A percentile compares a stretch with the other conserved stretches of the same genome.
phyloP scores from a whole-genome alignment of 139 green algal species.

The Pedinophyceae sp. region DNA sequence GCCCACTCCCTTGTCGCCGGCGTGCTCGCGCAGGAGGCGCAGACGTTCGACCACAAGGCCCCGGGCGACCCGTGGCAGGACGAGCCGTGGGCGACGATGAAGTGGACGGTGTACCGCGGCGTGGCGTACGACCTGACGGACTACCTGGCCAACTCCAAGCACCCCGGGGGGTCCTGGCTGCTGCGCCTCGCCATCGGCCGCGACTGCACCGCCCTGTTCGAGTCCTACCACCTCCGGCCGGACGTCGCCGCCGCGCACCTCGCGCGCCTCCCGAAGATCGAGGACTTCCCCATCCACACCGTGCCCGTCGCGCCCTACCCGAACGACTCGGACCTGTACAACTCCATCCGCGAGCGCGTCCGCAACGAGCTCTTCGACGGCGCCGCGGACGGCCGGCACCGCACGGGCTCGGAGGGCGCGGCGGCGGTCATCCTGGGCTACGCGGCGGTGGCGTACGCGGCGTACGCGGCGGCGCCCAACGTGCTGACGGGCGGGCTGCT shows the following conservation, averaged over 20 bases:
- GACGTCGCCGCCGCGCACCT: slow-evolving; percentile 40
- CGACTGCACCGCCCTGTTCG: slow-evolving; percentile 68
- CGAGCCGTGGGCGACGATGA: slow-evolving; percentile 13
- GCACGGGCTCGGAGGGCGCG: slow-evolving; percentile 44
- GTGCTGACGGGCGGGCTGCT: slow-evolving; percentile 38
- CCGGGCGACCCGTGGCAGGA: slow-evolving; percentile 13
- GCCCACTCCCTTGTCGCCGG: too few species aligned
- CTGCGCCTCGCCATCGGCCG: slow-evolving; percentile 55
- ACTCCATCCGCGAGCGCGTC: slow-evolving; percentile 48
- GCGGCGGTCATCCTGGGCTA: slow-evolving; percentile 38
- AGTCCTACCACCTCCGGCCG: slow-evolving; percentile 62
- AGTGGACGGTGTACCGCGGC: slow-evolving; percentile 54
- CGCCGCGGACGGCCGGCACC: slow-evolving; percentile 45
- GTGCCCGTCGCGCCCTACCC: slow-evolving; percentile 55
- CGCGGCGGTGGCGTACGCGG: slow-evolving; percentile 25
- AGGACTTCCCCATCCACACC: slow-evolving; percentile 55
- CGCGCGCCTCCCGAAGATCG: slow-evolving; percentile 40
- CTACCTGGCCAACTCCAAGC: slow-evolving; percentile 22
- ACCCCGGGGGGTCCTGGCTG: slow-evolving; percentile 51
- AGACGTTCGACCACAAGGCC: too few species aligned
- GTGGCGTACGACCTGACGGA: slow-evolving; percentile 31
- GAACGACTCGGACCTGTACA: slow-evolving; percentile 56
- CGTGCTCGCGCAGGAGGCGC: too few species aligned
- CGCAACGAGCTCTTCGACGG: slow-evolving; percentile 64
- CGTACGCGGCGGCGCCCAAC: slow-evolving; percentile 34